These are phyloP conservation scores for Hylodesmum podocarpum DNA, from an alignment of 306 rosid species.

Conservation along the genomic window DNA sequence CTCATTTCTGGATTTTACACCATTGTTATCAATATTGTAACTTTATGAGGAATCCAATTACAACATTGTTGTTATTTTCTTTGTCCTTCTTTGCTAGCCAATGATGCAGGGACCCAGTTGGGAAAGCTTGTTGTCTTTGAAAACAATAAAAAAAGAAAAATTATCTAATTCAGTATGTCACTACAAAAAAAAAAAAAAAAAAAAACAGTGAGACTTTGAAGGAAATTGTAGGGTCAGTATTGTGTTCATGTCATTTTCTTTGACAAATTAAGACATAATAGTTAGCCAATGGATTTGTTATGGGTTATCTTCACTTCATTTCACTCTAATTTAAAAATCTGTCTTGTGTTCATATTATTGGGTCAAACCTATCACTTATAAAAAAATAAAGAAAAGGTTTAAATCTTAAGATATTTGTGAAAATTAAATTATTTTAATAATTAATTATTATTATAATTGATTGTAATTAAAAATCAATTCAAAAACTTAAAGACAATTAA, in stretches of 20 bases:
- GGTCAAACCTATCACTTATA: background rate
- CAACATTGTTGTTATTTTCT: background rate
- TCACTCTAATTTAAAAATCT: background rate
- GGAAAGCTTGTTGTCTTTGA: background rate
- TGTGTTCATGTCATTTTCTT: constrained; percentile 14
- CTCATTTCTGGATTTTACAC: background rate
- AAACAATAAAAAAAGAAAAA: background rate
- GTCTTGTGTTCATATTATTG: background rate
- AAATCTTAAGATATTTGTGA: background rate
- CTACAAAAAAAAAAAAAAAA: background rate
- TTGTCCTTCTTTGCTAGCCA: background rate
- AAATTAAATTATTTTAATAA: too few relatives aligned
- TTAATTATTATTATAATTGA: too few relatives aligned
- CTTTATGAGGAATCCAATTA: constrained; percentile 1
- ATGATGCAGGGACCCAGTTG: background rate
- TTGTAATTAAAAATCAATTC: too few relatives aligned
- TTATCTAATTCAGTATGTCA: background rate
- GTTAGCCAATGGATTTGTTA: background rate
- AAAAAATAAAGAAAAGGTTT: background rate
- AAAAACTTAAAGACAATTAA: too few relatives aligned
- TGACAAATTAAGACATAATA: background rate
- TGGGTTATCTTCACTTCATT: background rate
- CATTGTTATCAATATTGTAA: background rate
- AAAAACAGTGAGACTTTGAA: background rate
- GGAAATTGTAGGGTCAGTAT: background rate